Conservation (phyloP, 163 green algal genomes). For the Scenedesmus sp. region DNA sequence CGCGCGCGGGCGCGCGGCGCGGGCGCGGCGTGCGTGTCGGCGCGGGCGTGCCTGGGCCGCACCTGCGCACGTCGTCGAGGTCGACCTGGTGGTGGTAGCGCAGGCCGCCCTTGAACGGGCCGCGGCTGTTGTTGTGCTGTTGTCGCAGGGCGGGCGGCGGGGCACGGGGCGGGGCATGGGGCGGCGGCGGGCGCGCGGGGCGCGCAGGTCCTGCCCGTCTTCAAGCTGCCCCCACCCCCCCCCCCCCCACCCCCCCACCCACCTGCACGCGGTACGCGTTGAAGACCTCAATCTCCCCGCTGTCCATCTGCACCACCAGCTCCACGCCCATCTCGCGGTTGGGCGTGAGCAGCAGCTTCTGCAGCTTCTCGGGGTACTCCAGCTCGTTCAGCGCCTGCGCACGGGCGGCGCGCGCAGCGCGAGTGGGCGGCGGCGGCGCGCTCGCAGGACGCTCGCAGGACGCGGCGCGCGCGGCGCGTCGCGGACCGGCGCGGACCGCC, state of each 20-base stretch:
- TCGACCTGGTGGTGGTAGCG: slow-evolving; percentile 88
- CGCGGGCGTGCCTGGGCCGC: no score
- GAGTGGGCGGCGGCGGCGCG: background rate
- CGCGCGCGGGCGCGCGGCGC: no score
- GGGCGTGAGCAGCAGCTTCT: slow-evolving; percentile 87
- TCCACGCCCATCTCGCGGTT: slow-evolving; percentile 75
- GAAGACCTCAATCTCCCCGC: slow-evolving; percentile 82
- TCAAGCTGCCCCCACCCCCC: no score
- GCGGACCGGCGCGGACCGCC: background rate
- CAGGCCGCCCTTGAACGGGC: slow-evolving; percentile 94
- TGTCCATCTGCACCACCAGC: slow-evolving; percentile 76
- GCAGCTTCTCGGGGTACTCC: slow-evolving; percentile 86
- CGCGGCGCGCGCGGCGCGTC: background rate
- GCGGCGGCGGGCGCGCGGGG: no score
- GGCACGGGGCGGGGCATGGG: no score
- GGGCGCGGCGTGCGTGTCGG: no score
- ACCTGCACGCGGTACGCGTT: slow-evolving; percentile 81
- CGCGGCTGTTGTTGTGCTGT: slow-evolving; percentile 93
- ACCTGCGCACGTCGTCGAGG: slow-evolving; percentile 90
- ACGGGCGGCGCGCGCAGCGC: no score
- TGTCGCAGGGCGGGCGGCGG: no score
- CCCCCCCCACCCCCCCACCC: no score
- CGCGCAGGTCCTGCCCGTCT: no score
- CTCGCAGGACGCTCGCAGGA: no score
- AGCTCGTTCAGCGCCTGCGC: slow-evolving; percentile 81